Base-by-base conservation (phyloP, 2,329 filamentous ascomycete genomes). In the Beauveria australis region DNA sequence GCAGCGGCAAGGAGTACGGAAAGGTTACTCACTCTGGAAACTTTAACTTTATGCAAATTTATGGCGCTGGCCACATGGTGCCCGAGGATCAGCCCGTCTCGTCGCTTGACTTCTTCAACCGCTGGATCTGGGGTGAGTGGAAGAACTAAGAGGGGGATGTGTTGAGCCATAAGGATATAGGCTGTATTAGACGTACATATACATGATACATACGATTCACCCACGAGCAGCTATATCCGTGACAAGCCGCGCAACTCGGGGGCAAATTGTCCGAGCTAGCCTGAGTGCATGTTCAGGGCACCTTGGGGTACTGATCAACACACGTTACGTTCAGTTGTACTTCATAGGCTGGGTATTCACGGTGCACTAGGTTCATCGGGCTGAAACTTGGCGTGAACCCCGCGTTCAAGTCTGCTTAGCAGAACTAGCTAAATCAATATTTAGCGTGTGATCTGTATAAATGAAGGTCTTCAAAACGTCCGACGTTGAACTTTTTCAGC, bases 1-100 rank as follows among this genome's bases (percentile, higher is more conserved):
- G 68, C 55, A 70, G 70, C 62, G 73, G 76, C 37, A 62, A 56
- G 58, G 53, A 63, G 54, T 63, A 63, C 26, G 63, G 63, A 1
- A 61, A 61, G 40, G 28, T 64, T 19, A 63, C 58, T 3, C 53
- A 49, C 28, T 48, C 58, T 12, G 53, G 57, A 14, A 59, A 60
- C 51, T 64, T 64, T 30, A 58, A 60, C 40, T 65, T 65, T 57
- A 55, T 64, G 46, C 63, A 58, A 18, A 51, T 65, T 22, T 65
- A 58, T 37, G 40, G 30, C 9, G 63, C 62, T n/a, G 63, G 63
- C 9, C 63, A 65, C 49, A 58, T 64, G 52, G 63, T 64, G 5
- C 63, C 63, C 2, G 37, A 28, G 3, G 53, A 65, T 26, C 63
- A 65, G 55, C 62, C 63, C 8, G 51, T 56, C 48, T 57, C 48